Evolutionary conservation across 1,284 basidiomycete species (phyloP), one percentile per base, ranked within the genome.

Genomic region (Cryptococcus sp.): DNA sequence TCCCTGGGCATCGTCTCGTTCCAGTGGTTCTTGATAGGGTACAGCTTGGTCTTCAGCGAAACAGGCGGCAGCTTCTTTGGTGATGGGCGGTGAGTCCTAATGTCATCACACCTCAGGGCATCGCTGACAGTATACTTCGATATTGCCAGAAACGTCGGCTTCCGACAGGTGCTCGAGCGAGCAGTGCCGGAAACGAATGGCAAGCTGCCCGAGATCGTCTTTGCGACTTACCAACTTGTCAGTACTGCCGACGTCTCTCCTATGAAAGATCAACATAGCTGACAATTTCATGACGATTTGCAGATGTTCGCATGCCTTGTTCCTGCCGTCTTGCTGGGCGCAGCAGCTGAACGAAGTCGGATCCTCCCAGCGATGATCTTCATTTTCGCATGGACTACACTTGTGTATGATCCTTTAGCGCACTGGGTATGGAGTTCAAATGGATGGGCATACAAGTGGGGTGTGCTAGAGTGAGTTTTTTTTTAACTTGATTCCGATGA

Each of bases 391-490:
- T 96, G 93, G 93, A 76, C 76, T 5, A 78, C 75, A 0, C 52
- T 77, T 34, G 68, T 70, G 1, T 93, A 93, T 72, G 89, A 89
- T 66, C 88, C 89, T 1, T 79, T 92, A 46, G 87, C 87, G 5
- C 86, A 84, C 70, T 89, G 89, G 88, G 83, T 85, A 25, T 91
- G 89, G 89, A 83, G 82, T 52, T 70, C 80, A 0, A 85, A 86
- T 62, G 93, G 93, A 10, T 97, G 93, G 93, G 93, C 85, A 0
- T 87, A 85, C 78, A 88, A 87, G 67, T 93, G 89, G 88, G 92
- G 93, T 23, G 90, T 93, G 8, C 82, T 93, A 46, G 93, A 96
- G 78, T 93, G 49, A 64, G 66, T 63, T 66, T 68, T 63, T 66
- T 68, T 8, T 17, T 43, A 46, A 8, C 39, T 5, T 23, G 11